These are phyloP conservation scores for Tylopilus sp. DNA, from an alignment of 1,284 basidiomycete genomes.

Conservation along the genomic window DNA sequence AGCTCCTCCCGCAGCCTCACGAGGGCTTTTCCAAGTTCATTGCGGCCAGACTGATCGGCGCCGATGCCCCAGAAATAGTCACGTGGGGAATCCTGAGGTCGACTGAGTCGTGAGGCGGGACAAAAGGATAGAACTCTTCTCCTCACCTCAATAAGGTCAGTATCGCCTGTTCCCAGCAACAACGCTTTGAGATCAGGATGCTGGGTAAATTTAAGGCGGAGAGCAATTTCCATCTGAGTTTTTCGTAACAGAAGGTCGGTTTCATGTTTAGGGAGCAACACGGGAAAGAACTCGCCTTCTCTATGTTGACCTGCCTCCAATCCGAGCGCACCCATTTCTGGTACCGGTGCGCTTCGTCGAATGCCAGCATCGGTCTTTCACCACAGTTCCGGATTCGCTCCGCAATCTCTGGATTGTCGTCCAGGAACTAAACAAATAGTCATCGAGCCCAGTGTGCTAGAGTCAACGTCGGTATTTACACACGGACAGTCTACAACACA, in stretches of 20 bases:
- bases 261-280: background rate
- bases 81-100: slow-evolving; percentile 53
- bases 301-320: slow-evolving; percentile 60
- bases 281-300: slow-evolving; percentile 37
- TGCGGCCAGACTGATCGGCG: slow-evolving; percentile 54
- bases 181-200: slow-evolving; percentile 51
- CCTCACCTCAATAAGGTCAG: slow-evolving; percentile 58
- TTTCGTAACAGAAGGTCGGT: background rate
- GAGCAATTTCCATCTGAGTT: slow-evolving; percentile 56
- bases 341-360: slow-evolving; percentile 62
- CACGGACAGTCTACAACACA: slow-evolving; percentile 1
- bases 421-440: slow-evolving; percentile 45
- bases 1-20: slow-evolving; percentile 53
- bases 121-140: background rate
- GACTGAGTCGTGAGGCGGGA: background rate
- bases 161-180: slow-evolving; percentile 56
- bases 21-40: slow-evolving; percentile 69
- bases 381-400: slow-evolving; percentile 63
- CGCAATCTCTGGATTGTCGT: slow-evolving; percentile 52
- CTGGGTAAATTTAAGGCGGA: slow-evolving; percentile 63
- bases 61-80: slow-evolving; percentile 72
- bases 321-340: slow-evolving; percentile 55
- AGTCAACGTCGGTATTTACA: background rate
- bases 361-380: slow-evolving; percentile 55
- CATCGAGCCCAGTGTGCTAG: background rate